Evolutionary conservation across 495 filamentous ascomycete species (phyloP).

Genomic region (Tuber melanosporum): DNA sequence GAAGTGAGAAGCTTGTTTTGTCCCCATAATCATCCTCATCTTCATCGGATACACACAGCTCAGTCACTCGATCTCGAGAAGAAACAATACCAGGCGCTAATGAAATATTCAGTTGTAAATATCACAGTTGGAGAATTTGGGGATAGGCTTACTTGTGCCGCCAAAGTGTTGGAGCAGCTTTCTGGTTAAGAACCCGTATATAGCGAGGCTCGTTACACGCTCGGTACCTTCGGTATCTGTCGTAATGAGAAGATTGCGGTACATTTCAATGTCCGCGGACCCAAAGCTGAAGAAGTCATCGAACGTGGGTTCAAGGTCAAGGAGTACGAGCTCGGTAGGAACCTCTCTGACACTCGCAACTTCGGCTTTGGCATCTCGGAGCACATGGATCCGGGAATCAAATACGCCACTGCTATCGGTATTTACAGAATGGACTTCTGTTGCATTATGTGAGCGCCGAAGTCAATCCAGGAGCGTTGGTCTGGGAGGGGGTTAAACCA

Average conservation of each 20-base stretch:
- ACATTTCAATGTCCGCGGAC: constrained; percentile 98
- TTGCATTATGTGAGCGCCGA: constrained; percentile 82
- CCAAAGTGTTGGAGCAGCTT: constrained; percentile 99
- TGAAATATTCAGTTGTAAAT: constrained; percentile 70
- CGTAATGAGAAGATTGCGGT: constrained; percentile 99
- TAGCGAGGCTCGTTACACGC: constrained; percentile 96
- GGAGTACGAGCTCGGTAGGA: constrained; percentile 97
- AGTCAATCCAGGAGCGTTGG: neutral
- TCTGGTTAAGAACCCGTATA: constrained; percentile 99
- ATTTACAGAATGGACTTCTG: constrained; percentile 99
- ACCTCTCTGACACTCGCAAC: constrained; percentile 99
- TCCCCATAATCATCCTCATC: neutral
- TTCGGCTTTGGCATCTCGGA: constrained; percentile 99
- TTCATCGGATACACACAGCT: neutral
- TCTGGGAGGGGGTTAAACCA: neutral
- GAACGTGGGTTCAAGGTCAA: constrained; percentile 99
- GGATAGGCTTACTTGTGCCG: constrained; percentile 98
- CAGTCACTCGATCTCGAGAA: neutral
- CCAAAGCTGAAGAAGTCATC: constrained; percentile 99
- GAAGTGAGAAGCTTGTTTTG: constrained; percentile 86
- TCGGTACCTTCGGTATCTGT: constrained; percentile 99
- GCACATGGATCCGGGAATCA: constrained; percentile 99
- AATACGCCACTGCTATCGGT: constrained; percentile 98
- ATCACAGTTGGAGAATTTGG: constrained; percentile 99
- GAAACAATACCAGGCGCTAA: constrained; percentile 1